These are phyloP conservation scores for Fraxinus americana DNA, from an alignment of 257 asterid species.

Conservation along the genomic window DNA sequence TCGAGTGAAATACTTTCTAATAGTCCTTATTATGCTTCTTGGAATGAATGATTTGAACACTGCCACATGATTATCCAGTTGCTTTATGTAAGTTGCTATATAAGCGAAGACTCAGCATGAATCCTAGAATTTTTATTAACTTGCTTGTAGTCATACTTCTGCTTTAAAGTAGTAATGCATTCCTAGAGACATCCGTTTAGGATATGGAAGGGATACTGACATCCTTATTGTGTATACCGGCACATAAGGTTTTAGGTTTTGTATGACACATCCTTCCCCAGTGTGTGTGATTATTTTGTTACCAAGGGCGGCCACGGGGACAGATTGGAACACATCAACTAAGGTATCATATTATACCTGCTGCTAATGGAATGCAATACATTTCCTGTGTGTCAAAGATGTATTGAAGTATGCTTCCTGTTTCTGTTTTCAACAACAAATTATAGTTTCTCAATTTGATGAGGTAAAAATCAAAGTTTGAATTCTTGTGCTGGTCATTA, in stretches of 20 bases:
- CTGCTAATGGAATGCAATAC: neutral
- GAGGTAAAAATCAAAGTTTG: too few relatives aligned
- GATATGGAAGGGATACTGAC: neutral
- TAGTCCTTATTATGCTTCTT: neutral
- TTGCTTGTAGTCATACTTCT: too few relatives aligned
- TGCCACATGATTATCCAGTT: neutral
- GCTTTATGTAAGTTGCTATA: neutral
- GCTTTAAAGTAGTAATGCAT: too few relatives aligned
- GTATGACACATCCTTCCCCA: neutral
- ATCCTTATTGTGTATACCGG: neutral
- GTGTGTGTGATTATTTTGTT: neutral
- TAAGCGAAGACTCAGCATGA: too few relatives aligned
- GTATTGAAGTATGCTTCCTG: neutral
- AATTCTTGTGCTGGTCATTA: neutral
- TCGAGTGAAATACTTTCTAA: neutral
- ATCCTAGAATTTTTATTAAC: too few relatives aligned
- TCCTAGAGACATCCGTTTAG: too few relatives aligned
- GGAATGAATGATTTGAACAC: neutral
- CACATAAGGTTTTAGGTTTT: neutral
- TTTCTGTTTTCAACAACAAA: neutral
- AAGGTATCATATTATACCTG: neutral
- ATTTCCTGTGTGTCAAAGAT: neutral
- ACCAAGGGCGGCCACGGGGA: neutral
- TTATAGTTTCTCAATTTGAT: too few relatives aligned
- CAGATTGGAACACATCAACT: neutral